Evolutionary conservation across 768 basidiomycete genomes (phyloP).

Genomic region (Boletus pseudopeckii): DNA sequence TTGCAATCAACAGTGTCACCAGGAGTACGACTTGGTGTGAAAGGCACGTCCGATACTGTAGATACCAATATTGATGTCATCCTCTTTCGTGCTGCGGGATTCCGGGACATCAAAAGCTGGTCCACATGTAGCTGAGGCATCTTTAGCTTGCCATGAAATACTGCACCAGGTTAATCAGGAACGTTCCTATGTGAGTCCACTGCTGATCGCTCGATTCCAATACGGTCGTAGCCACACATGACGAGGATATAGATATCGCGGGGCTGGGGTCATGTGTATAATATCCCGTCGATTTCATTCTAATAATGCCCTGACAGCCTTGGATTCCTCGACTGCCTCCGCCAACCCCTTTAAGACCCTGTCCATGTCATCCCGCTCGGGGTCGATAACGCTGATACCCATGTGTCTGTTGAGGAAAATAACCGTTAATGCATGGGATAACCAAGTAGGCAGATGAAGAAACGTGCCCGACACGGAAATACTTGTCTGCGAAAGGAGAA

Average conservation of each 20-base stretch:
- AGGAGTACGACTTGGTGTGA: neutral
- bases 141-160: neutral
- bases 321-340: slow-evolving; percentile 46
- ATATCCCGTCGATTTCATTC: neutral
- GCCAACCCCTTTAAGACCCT: slow-evolving; percentile 63
- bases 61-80: neutral
- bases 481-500: slow-evolving; percentile 52
- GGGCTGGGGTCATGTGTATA: neutral
- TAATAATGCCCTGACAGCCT: slow-evolving; percentile 13
- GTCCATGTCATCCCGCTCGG: slow-evolving; percentile 70
- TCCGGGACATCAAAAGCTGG: neutral
- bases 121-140: neutral
- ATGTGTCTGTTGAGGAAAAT: slow-evolving; percentile 59
- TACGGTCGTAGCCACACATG: neutral
- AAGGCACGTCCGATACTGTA: neutral
- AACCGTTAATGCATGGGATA: neutral
- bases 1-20: slow-evolving; percentile 26
- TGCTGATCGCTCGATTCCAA: neutral
- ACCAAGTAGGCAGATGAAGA: neutral
- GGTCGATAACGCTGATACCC: slow-evolving; percentile 80
- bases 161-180: neutral
- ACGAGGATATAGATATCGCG: neutral
- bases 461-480: slow-evolving; percentile 84
- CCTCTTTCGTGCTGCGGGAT: neutral
- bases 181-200: too few species aligned